A percentile compares a stretch with the other conserved stretches of the same genome.
These are phyloP conservation scores for Candida labiduridarum DNA, from an alignment of 1,139 yeast species.

Conservation along the genomic window DNA sequence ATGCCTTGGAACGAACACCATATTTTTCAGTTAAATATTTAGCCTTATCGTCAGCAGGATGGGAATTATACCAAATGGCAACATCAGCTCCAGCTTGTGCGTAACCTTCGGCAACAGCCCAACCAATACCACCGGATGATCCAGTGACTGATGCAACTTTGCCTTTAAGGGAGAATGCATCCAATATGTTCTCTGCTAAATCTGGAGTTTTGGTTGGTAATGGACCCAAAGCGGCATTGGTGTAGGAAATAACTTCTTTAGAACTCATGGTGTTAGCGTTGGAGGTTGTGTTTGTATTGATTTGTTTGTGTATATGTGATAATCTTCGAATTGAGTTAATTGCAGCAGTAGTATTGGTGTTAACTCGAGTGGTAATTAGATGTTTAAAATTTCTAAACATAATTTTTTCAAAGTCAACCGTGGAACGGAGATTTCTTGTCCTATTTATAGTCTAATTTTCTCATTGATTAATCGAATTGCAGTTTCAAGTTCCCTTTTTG, in stretches of 20 bases:
- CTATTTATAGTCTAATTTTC: constrained; percentile 1
- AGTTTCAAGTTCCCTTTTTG: neutral
- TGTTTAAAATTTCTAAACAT: no score
- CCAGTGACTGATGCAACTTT: constrained; percentile 48
- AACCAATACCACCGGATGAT: constrained; percentile 50
- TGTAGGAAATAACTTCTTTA: constrained; percentile 12
- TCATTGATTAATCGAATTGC: neutral
- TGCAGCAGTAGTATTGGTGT: neutral
- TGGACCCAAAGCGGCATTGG: constrained; percentile 39
- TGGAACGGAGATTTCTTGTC: neutral
- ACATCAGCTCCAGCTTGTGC: constrained; percentile 49
- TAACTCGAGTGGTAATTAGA: no score
- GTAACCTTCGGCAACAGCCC: constrained; percentile 46
- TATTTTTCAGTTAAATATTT: constrained; percentile 29
- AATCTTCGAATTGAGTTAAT: neutral
- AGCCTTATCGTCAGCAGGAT: constrained; percentile 28
- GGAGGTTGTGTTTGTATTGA: neutral
- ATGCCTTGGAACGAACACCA: constrained; percentile 32
- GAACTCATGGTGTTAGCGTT: constrained; percentile 2
- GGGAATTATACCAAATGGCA: constrained; percentile 47
- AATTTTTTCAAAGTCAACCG: neutral
- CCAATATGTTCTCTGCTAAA: constrained; percentile 34
- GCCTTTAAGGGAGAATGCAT: constrained; percentile 37
- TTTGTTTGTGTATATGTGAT: neutral
- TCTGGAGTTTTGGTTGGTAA: constrained; percentile 44